Evolutionary conservation across 345 rosid species (phyloP).

Genomic region (Salix koriyanagi): DNA sequence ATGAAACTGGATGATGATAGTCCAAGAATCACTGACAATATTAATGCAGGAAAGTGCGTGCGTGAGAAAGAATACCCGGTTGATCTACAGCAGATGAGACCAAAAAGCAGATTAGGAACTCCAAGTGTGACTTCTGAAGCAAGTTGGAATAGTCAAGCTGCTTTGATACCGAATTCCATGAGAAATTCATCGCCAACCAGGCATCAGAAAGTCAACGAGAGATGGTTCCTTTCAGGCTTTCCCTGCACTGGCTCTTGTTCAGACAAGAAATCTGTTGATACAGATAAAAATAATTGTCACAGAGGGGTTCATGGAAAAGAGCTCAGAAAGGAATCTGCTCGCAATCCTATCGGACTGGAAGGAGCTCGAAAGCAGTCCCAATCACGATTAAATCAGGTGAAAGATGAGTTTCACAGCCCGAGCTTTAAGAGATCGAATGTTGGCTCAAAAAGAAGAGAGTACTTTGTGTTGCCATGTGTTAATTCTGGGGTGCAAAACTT

Average conservation of each 20-base stretch:
- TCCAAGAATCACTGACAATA: conserved; percentile 14
- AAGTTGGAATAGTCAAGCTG: conserved; percentile 45
- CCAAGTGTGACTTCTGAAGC: conserved; percentile 45
- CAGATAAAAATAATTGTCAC: conserved; percentile 11
- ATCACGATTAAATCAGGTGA: conserved; percentile 8
- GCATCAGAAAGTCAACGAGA: conserved; percentile 28
- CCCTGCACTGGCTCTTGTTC: conserved; percentile 47
- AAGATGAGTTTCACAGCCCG: conserved; percentile 23
- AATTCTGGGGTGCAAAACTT: conserved; percentile 20
- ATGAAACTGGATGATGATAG: conserved; percentile 30
- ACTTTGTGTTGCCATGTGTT: conserved; percentile 25
- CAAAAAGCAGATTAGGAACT: conserved; percentile 36
- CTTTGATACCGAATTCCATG: conserved; percentile 23
- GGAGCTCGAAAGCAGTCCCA: conserved; percentile 23
- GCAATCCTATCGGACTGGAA: conserved; percentile 14
- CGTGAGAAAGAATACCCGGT: conserved; percentile 15
- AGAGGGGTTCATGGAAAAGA: conserved; percentile 17
- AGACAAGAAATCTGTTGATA: conserved; percentile 41
- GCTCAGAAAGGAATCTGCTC: conserved; percentile 15
- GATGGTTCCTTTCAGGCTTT: conserved; percentile 38
- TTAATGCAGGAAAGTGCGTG: conserved; percentile 7
- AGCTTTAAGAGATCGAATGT: conserved; percentile 20
- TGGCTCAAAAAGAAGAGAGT: conserved; percentile 31
- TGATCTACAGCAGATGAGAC: conserved; percentile 21
- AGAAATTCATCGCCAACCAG: conserved; percentile 18